These are phyloP conservation scores for Ogataea dorogensis DNA, from an alignment of 805 yeast genomes.

Conservation along the genomic window DNA sequence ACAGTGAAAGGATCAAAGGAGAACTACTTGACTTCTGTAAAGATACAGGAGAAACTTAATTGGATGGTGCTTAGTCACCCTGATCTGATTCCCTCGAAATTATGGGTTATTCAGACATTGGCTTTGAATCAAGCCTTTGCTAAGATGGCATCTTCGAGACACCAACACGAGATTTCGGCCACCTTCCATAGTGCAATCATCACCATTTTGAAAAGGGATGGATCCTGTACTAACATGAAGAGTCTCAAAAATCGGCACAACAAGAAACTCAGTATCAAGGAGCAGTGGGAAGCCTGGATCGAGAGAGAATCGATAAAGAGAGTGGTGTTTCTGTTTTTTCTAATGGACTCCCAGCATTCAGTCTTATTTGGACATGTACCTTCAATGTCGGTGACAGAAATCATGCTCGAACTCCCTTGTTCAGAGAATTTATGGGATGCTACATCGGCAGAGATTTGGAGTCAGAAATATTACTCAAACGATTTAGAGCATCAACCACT, in stretches of 20 bases:
- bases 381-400: slow-evolving; percentile 25
- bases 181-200: slow-evolving; percentile 30
- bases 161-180: slow-evolving; percentile 28
- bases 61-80: slow-evolving; percentile 27
- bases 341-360: slow-evolving; percentile 32
- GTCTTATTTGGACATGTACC: slow-evolving; percentile 25
- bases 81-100: slow-evolving; percentile 25
- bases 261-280: slow-evolving; percentile 3
- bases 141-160: slow-evolving; percentile 28
- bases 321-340: slow-evolving; percentile 24
- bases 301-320: slow-evolving; percentile 26
- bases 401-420: slow-evolving; percentile 27
- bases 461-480: neutral
- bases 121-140: slow-evolving; percentile 28
- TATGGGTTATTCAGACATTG: slow-evolving; percentile 28
- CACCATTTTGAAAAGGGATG: slow-evolving; percentile 21
- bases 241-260: neutral
- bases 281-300: slow-evolving; percentile 26
- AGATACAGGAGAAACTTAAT: slow-evolving; percentile 25
- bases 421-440: slow-evolving; percentile 23
- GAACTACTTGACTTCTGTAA: slow-evolving; percentile 22
- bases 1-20: slow-evolving; percentile 23
- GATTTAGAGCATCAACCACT: slow-evolving; percentile 8
- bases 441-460: slow-evolving; percentile 1
- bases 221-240: slow-evolving; percentile 16